Base-by-base conservation (phyloP, 176 grass and related monocot species). In the Tuctoria greenei region DNA sequence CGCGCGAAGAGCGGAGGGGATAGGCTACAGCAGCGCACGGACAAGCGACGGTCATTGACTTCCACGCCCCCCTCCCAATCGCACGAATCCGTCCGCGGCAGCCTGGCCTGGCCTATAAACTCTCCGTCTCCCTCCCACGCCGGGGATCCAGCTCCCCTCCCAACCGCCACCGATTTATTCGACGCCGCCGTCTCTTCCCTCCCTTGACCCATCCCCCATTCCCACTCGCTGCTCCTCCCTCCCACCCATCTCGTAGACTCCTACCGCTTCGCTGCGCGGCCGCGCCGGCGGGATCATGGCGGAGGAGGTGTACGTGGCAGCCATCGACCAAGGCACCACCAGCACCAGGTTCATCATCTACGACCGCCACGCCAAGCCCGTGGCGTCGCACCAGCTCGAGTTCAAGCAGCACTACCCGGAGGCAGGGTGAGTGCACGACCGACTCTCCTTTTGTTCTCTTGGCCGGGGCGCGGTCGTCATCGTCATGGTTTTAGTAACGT, bases 261-360 rank as follows among this genome's bases (percentile, higher is more conserved):
- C 7, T 6, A 36, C 39, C 26, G 25, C 34, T 15, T 8, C 57
- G 6, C 43, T 8, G 69, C 4, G 21, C n/a, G 1, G 2, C 13
- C 10, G 2, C 54, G 16, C 56, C 25, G 74, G 56, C 5, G 51
- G 61, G 62, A 0, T 5, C 72, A 90, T 93, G 84, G 90, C 84
- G 43, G 88, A 82, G 58, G 79, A 92, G 52, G 78, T 98, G 27
- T 92, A 92, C 70, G 82, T 98, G 15, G 95, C 83, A 36, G 81
- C 95, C 57, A 91, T 98, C 71, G 95, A 98, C 64, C 95, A 98
- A 75, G 95, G 95, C 3, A 98, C 95, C 6, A 98, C 95, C 18
- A 98, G 95, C 84, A 98, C 95, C 26, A 46, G 95, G 46, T 98
- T 94, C 79, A 98, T 98, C 61, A 69, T 98, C 84, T 98, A 98